Percentiles rank a stretch among this genome's conserved stretches.
Evolutionary conservation across 2,329 filamentous ascomycete genomes (phyloP).

Genomic region (Didymella pomorum): DNA sequence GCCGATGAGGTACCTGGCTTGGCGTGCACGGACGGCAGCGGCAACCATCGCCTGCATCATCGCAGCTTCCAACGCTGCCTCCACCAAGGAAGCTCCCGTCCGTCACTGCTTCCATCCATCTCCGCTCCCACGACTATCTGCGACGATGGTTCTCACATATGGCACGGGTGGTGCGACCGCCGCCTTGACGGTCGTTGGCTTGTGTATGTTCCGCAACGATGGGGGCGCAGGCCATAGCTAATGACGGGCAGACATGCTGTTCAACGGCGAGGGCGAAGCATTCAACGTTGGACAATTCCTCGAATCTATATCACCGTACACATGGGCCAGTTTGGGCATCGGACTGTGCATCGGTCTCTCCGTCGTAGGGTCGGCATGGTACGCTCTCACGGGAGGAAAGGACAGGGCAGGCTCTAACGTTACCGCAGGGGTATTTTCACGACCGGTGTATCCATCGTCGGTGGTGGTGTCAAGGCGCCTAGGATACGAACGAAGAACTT

Average conservation of each 20-base stretch:
- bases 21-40: conserved; percentile 4
- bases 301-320: conserved; percentile 91
- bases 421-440: conserved; percentile 92
- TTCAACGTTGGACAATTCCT: conserved; percentile 98
- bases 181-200: conserved; percentile 75
- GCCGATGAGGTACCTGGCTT: conserved; percentile 23
- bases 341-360: conserved; percentile 94
- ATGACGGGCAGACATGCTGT: conserved; percentile 84
- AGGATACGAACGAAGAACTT: conserved; percentile 99
- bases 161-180: conserved; percentile 72
- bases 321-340: conserved; percentile 91
- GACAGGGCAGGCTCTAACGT: conserved; percentile 25
- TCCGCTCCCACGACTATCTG: conserved; percentile 25
- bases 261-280: conserved; percentile 92
- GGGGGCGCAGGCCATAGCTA: conserved; percentile 41
- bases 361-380: conserved; percentile 98
- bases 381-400: conserved; percentile 44
- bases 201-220: conserved; percentile 67
- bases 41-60: conserved; percentile 23
- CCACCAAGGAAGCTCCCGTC: conserved; percentile 36
- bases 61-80: conserved; percentile 36
- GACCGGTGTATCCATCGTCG: conserved; percentile 95
- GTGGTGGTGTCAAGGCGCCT: conserved; percentile 94
- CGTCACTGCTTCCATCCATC: conserved; percentile 38
- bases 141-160: conserved; percentile 76